Base-by-base conservation (phyloP, 306 rosid genomes). In the Casuarina cunninghamiana region DNA sequence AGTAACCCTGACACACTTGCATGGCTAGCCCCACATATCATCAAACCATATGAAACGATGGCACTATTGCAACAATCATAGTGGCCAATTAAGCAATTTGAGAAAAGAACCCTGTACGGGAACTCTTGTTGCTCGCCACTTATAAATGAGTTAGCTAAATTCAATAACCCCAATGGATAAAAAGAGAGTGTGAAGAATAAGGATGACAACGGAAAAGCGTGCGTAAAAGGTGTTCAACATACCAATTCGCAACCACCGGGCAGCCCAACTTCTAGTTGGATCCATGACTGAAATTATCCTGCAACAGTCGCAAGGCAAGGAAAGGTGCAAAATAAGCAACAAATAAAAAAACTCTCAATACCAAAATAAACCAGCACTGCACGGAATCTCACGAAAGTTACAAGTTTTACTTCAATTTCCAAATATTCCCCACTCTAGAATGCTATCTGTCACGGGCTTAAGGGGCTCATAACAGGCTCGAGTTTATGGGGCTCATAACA, bases 221-320 rank as follows among this genome's bases (percentile, higher is more conserved):
- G 58, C 53, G 35, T 41, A 78, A 75, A 19, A 19, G 54, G 32
- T 54, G 77, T 77, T 68, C 67, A 62, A 72, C 58, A 46, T 90
- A 93, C 98, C 97, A 53, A 92, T 91, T 77, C 97, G 89, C 79
- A 95, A 79, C 98, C 98, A 92, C 48, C 95, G 91, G 9, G 97
- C 97, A 65, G 97, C 93, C 98, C 97, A 95, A 46, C 98, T 95
- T 80, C 92, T 84, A 60, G 82, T 42, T 11, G 97, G 98, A 85
- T 95, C 97, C 98, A 92, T 95, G 38, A 95, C 97, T 5, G 97
- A 89, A 69, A 95, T 92, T 75, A 92, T 83, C 72, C 98, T 93
- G 83, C 26, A 46, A 53, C 2, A 75, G 71, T 7, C 39, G 5
- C 15, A 51, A 76, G 21, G n/a, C 48, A 75, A 66, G 53, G 55